Percentiles rank a stretch among this genome's conserved stretches.
Evolutionary conservation across 202 grass and related monocot species (phyloP).

Genomic region (Schoenoplectus tabernaemontani): DNA sequence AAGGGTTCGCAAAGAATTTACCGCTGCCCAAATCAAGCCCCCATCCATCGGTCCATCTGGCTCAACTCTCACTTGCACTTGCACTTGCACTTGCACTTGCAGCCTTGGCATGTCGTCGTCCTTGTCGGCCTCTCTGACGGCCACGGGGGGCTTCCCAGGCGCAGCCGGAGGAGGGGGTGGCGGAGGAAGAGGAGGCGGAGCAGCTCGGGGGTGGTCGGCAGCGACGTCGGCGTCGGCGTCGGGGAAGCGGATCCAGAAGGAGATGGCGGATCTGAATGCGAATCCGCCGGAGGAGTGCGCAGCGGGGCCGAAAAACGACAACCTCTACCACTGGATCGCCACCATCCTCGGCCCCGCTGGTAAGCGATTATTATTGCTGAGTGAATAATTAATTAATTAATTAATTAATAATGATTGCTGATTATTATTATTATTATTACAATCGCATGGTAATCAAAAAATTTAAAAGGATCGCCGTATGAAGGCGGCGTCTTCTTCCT

Average conservation of each 20-base stretch:
- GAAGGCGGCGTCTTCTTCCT: conserved; percentile 97
- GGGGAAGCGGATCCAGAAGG: conserved; percentile 93
- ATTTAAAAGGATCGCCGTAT: conserved; percentile 83
- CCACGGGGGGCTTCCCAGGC: conserved; percentile 20
- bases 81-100: no score
- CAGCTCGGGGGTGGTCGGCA: conserved; percentile 37
- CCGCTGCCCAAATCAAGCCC: no score
- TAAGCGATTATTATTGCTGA: no score
- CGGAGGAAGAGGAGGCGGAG: conserved; percentile 19
- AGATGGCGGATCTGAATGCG: conserved; percentile 68
- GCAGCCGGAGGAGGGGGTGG: background rate
- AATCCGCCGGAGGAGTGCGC: conserved; percentile 48
- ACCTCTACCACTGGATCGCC: conserved; percentile 94
- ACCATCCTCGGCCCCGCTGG: conserved; percentile 82
- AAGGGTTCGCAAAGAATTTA: no score
- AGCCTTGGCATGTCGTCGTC: conserved; percentile 20
- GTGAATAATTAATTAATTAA: no score
- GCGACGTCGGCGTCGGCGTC: conserved; percentile 60
- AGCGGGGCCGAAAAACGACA: conserved; percentile 82
- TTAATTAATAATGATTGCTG: no score
- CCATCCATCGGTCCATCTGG: no score
- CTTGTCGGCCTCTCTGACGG: conserved; percentile 35
- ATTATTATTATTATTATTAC: no score
- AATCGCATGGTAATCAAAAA: no score
- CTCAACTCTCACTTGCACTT: no score